phyloP scores from a whole-genome alignment of 2,329 filamentous ascomycete species.

The Aureobasidium namibiae region DNA sequence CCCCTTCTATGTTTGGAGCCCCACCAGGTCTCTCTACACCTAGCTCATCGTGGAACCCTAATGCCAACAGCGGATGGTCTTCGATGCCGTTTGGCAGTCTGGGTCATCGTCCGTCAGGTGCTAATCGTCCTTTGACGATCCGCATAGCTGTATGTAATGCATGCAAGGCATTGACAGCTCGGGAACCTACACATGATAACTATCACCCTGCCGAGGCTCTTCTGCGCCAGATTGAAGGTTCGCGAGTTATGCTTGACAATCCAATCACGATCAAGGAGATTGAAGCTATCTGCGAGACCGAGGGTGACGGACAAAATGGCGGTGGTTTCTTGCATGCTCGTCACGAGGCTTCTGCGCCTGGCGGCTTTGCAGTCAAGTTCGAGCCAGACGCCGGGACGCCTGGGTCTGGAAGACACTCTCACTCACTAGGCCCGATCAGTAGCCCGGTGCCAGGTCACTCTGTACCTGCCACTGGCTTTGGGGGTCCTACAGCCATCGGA shows the following conservation, averaged over 20 bases:
- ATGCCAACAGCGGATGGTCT: slow-evolving; percentile 33
- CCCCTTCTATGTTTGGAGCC: slow-evolving; percentile 33
- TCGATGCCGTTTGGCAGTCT: slow-evolving; percentile 43
- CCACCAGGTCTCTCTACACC: slow-evolving; percentile 26
- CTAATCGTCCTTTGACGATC: slow-evolving; percentile 54
- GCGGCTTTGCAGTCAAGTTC: slow-evolving; percentile 35
- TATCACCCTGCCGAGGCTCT: slow-evolving; percentile 63
- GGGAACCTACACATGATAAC: slow-evolving; percentile 40
- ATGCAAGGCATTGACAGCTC: slow-evolving; percentile 56
- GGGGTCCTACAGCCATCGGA: neutral
- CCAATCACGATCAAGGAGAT: slow-evolving; percentile 58
- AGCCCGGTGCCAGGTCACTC: slow-evolving; percentile 38
- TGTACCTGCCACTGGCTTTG: slow-evolving; percentile 23
- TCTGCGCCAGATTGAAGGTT: slow-evolving; percentile 55
- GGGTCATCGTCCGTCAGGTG: slow-evolving; percentile 33
- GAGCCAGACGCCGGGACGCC: slow-evolving; percentile 25
- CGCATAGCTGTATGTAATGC: slow-evolving; percentile 69
- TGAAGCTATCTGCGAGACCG: slow-evolving; percentile 79
- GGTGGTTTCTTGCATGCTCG: slow-evolving; percentile 76
- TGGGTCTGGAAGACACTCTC: slow-evolving; percentile 20
- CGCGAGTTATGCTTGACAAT: slow-evolving; percentile 48
- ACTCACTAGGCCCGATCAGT: slow-evolving; percentile 39
- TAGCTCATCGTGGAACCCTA: slow-evolving; percentile 31
- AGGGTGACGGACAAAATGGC: slow-evolving; percentile 77
- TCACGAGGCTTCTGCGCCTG: slow-evolving; percentile 31